A percentile compares a stretch with the other conserved stretches of the same genome.
These are phyloP conservation scores for Mrakia gelida DNA, from an alignment of 768 basidiomycete species.

Conservation along the genomic window DNA sequence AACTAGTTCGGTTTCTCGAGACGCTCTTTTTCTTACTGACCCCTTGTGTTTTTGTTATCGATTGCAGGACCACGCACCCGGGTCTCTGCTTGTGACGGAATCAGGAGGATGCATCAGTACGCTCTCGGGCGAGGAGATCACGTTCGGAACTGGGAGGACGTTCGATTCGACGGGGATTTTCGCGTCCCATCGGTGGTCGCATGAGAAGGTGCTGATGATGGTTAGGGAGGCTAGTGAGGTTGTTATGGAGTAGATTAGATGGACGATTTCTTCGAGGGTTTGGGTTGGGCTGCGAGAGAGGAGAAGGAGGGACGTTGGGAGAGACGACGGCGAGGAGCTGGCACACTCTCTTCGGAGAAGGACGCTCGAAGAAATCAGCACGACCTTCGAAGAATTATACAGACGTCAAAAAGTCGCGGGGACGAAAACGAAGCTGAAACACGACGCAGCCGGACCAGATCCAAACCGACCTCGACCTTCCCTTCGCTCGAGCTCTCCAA, in stretches of 20 bases:
- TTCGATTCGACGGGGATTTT: slow-evolving; percentile 64
- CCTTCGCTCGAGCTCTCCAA: too few species aligned
- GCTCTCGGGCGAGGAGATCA: slow-evolving; percentile 66
- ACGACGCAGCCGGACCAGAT: too few species aligned
- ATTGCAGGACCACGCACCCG: slow-evolving; percentile 74
- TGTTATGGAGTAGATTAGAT: not conserved
- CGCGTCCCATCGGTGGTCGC: not conserved
- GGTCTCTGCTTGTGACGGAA: slow-evolving; percentile 74
- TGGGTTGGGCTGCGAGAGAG: not conserved
- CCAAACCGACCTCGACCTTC: too few species aligned
- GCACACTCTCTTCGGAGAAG: too few species aligned
- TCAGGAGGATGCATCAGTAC: slow-evolving; percentile 84
- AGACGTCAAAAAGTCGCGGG: too few species aligned
- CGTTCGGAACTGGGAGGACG: slow-evolving; percentile 82
- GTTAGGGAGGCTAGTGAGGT: not conserved
- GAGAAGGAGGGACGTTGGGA: too few species aligned
- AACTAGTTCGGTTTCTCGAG: not conserved
- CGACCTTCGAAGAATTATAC: too few species aligned
- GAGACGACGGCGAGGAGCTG: not conserved
- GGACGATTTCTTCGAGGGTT: too few species aligned
- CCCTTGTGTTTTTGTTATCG: not conserved
- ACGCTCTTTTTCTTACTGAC: not conserved
- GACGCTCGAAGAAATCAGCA: too few species aligned
- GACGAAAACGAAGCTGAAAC: not conserved
- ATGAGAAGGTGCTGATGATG: not conserved